Conservation (phyloP, 1,139 yeast species). For the Candida anutae region DNA sequence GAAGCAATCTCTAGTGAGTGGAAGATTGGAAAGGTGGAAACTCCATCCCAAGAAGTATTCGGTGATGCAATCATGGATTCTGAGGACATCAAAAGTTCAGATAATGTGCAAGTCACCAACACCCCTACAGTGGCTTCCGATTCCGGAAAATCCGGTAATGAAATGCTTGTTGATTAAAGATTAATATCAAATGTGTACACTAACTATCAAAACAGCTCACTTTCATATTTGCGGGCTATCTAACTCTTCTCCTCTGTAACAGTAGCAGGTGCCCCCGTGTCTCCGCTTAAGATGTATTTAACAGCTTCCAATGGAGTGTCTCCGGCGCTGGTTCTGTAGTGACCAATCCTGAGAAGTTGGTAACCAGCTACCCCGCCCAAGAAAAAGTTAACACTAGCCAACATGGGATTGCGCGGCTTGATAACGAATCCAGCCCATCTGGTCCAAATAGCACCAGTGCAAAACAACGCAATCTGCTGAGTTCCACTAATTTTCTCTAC, state of each 20-base stretch:
- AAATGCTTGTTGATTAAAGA: too few relatives aligned
- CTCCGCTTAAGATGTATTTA: slow-evolving; percentile 50
- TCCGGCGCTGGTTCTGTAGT: slow-evolving; percentile 49
- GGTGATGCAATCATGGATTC: too few relatives aligned
- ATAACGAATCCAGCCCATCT: slow-evolving; percentile 93
- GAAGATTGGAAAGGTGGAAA: slow-evolving; percentile 6
- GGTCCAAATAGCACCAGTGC: slow-evolving; percentile 96
- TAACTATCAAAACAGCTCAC: too few relatives aligned
- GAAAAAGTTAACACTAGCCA: slow-evolving; percentile 93
- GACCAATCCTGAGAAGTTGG: slow-evolving; percentile 66
- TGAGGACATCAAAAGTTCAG: too few relatives aligned
- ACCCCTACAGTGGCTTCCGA: too few relatives aligned
- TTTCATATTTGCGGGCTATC: too few relatives aligned
- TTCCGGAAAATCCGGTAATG: too few relatives aligned
- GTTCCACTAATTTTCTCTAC: slow-evolving; percentile 88
- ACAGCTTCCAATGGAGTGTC: slow-evolving; percentile 46
- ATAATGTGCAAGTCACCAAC: too few relatives aligned
- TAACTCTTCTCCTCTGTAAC: too few relatives aligned
- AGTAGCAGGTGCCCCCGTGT: too few relatives aligned
- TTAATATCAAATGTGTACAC: too few relatives aligned
- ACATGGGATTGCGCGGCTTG: slow-evolving; percentile 74
- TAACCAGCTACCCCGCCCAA: slow-evolving; percentile 84
- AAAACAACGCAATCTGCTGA: slow-evolving; percentile 82
- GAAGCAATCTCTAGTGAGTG: slow-evolving; percentile 8
- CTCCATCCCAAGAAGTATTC: too few relatives aligned